These are phyloP conservation scores for Acacia concinna DNA, from an alignment of 331 rosid species.

Conservation along the genomic window DNA sequence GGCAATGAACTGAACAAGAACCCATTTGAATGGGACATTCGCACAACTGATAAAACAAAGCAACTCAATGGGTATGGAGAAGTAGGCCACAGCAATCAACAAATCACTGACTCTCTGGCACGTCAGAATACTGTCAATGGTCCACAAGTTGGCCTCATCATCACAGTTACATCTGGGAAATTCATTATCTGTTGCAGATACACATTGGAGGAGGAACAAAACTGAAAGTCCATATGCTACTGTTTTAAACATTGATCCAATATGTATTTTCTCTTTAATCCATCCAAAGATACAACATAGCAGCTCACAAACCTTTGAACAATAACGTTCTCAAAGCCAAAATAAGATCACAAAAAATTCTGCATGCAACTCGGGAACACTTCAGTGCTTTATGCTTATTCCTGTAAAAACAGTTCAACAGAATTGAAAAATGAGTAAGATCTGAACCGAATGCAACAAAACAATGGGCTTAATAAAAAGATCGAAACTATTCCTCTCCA, in stretches of 20 bases:
- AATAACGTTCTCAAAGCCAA: background rate
- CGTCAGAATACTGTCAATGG: slow-evolving; percentile 64
- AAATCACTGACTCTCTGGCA: slow-evolving; percentile 83
- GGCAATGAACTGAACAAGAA: slow-evolving; percentile 72
- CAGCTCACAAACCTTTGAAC: slow-evolving; percentile 19
- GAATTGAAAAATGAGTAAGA: slow-evolving; percentile 22
- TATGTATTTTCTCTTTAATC: slow-evolving; percentile 47
- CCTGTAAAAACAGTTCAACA: slow-evolving; percentile 45
- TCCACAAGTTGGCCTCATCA: slow-evolving; percentile 77
- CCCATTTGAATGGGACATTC: slow-evolving; percentile 92
- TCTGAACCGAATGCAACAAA: slow-evolving; percentile 25
- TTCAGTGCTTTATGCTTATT: slow-evolving; percentile 24
- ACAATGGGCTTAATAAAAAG: slow-evolving; percentile 17
- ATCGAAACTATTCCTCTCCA: slow-evolving; percentile 5
- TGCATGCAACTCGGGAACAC: slow-evolving; percentile 25
- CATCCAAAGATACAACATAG: slow-evolving; percentile 38
- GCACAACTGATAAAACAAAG: slow-evolving; percentile 89
- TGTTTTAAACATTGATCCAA: slow-evolving; percentile 68
- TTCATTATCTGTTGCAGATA: slow-evolving; percentile 48
- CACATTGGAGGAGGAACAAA: slow-evolving; percentile 38
- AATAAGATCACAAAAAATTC: slow-evolving; percentile 20
- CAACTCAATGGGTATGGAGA: slow-evolving; percentile 85
- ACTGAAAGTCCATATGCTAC: slow-evolving; percentile 52
- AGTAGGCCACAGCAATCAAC: slow-evolving; percentile 85
- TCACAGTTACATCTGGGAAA: slow-evolving; percentile 80